Percentiles rank a stretch among this genome's conserved stretches.
Conservation (phyloP, 176 grass and related monocot genomes). For the Musa troglodytarum region DNA sequence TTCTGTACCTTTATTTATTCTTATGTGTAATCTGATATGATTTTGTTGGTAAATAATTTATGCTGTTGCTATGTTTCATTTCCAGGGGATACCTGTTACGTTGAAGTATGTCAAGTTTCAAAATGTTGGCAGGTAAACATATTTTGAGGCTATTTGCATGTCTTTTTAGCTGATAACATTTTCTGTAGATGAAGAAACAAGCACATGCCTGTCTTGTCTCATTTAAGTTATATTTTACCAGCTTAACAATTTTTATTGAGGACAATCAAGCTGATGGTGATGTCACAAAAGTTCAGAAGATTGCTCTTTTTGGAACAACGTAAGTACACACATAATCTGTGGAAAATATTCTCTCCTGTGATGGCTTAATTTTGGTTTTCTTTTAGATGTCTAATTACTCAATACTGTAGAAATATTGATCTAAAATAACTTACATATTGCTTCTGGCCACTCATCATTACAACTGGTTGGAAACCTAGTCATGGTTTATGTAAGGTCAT, state of each 20-base stretch:
- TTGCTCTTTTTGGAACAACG: conserved; percentile 75
- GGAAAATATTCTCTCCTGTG: not conserved
- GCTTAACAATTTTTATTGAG: conserved; percentile 94
- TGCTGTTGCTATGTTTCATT: not conserved
- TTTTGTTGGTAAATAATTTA: not conserved
- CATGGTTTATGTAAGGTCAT: too few species aligned
- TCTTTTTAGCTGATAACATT: not conserved
- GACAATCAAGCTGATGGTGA: conserved; percentile 86
- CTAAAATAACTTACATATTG: not conserved
- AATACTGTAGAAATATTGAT: not conserved
- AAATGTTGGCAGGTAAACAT: conserved; percentile 83
- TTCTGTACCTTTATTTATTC: not conserved
- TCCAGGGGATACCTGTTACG: conserved; percentile 49
- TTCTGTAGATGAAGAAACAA: not conserved
- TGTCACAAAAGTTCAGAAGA: conserved; percentile 85
- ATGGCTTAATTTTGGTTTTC: not conserved
- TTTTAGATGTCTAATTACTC: not conserved
- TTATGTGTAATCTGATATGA: not conserved
- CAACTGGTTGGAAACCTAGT: not conserved
- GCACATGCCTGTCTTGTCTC: not conserved
- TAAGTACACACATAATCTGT: conserved; percentile 27
- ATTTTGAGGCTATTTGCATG: not conserved
- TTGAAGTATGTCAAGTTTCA: conserved; percentile 99
- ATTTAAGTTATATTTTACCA: conserved; percentile 26
- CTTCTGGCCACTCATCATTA: not conserved